These are phyloP conservation scores for Neurospora discreta DNA, from an alignment of 495 filamentous ascomycete genomes.

Conservation along the genomic window DNA sequence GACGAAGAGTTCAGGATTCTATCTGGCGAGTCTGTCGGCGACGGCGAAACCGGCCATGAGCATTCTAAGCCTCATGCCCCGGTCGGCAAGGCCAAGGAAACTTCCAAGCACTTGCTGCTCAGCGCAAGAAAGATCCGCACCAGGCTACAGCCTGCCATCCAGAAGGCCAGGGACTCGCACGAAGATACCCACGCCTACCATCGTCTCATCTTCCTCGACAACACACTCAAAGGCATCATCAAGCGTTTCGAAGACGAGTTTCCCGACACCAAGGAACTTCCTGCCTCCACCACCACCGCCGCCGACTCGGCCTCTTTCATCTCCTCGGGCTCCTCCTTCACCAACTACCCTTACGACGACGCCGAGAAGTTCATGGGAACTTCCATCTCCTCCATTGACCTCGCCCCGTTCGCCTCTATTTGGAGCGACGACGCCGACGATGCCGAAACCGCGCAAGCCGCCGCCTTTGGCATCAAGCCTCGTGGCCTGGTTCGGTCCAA, in stretches of 20 bases:
- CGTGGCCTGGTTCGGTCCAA: conserved; percentile 51
- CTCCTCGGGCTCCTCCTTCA: conserved; percentile 9
- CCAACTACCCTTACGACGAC: conserved; percentile 25
- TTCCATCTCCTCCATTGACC: background rate
- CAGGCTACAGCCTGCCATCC: conserved; percentile 73
- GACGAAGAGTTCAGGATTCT: conserved; percentile 42
- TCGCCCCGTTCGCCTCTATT: background rate
- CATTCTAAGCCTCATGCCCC: conserved; percentile 12
- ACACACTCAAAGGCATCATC: conserved; percentile 83
- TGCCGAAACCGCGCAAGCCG: conserved; percentile 26
- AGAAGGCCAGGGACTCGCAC: conserved; percentile 49
- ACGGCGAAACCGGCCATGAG: conserved; percentile 23
- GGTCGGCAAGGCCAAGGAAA: conserved; percentile 67
- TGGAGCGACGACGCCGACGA: conserved; percentile 30
- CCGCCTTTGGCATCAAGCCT: conserved; percentile 18
- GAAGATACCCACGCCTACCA: conserved; percentile 56
- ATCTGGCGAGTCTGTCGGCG: conserved; percentile 32
- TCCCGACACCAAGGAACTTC: conserved; percentile 64
- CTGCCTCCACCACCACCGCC: conserved; percentile 11
- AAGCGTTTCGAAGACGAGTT: conserved; percentile 92
- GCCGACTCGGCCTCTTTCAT: conserved; percentile 10
- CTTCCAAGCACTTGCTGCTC: conserved; percentile 77
- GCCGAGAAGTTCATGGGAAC: conserved; percentile 11
- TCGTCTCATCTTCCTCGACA: conserved; percentile 79
- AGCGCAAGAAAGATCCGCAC: conserved; percentile 80